A percentile compares a stretch with the other conserved stretches of the same genome.
Conservation (phyloP, 225 moss, liverwort and hornwort species). For the Straminergon stramineum region DNA sequence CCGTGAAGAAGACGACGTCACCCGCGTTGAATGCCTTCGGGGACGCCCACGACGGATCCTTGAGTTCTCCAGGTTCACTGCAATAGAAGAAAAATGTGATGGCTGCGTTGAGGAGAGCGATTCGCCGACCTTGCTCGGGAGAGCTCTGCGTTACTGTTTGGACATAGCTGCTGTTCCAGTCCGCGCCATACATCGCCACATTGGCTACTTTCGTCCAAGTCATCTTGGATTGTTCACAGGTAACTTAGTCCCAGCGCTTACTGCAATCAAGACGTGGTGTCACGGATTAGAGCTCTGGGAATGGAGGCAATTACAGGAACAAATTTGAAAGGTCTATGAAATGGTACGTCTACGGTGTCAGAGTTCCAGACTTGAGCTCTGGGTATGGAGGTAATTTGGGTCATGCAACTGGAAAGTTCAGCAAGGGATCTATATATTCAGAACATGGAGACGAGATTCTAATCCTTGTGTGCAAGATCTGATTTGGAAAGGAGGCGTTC, state of each 20-base stretch:
- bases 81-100: slow-evolving; percentile 3
- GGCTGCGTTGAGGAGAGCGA: not conserved
- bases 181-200: not conserved
- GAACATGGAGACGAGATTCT: not conserved
- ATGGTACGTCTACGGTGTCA: not conserved
- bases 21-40: not conserved
- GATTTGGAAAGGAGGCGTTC: not conserved
- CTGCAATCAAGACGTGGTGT: not conserved
- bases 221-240: not conserved
- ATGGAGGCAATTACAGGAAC: not conserved
- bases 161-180: not conserved
- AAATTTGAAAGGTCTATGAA: not conserved
- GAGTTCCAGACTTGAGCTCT: no score
- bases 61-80: not conserved
- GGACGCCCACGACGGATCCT: not conserved
- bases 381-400: no score
- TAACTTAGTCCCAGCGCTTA: not conserved
- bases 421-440: not conserved
- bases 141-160: not conserved
- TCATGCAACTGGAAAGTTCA: not conserved
- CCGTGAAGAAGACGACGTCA: not conserved
- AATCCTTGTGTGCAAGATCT: not conserved
- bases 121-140: not conserved
- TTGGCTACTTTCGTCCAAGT: not conserved
- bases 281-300: not conserved